Conservation (phyloP, 257 asterid species). For the Primulina eburnea region DNA sequence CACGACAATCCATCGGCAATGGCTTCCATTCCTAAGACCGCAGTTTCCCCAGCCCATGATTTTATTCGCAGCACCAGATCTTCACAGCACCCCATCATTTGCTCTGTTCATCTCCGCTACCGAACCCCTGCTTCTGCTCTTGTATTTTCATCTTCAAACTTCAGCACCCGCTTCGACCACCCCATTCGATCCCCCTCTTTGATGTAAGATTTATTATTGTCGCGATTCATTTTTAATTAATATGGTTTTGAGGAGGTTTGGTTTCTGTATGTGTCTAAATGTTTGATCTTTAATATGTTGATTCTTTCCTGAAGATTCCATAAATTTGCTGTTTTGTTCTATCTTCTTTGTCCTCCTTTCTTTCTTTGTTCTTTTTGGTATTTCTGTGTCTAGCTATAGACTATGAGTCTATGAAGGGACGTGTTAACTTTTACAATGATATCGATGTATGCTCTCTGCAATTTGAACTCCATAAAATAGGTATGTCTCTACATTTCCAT, state of each 20-base stretch:
- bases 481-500: neutral
- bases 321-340: neutral
- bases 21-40: slow-evolving; percentile 66
- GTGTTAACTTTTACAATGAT: slow-evolving; percentile 13
- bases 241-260: neutral
- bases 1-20: slow-evolving; percentile 29
- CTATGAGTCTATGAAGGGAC: slow-evolving; percentile 9
- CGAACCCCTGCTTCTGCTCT: slow-evolving; percentile 25
- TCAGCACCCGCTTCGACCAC: slow-evolving; percentile 22
- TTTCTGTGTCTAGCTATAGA: neutral
- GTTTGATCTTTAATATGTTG: slow-evolving; percentile 5
- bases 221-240: neutral
- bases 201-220: slow-evolving; percentile 36
- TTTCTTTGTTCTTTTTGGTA: neutral
- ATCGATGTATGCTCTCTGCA: slow-evolving; percentile 5
- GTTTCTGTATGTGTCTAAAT: neutral
- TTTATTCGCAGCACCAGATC: slow-evolving; percentile 34
- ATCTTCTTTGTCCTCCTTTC: neutral
- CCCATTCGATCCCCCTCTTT: slow-evolving; percentile 36
- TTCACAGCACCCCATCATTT: slow-evolving; percentile 36
- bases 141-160: slow-evolving; percentile 38
- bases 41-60: slow-evolving; percentile 27
- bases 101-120: slow-evolving; percentile 40
- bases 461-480: slow-evolving; percentile 2
- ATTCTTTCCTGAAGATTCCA: neutral